Conservation (phyloP, 352 stramenopile species). For the Phytophthora europaea region DNA sequence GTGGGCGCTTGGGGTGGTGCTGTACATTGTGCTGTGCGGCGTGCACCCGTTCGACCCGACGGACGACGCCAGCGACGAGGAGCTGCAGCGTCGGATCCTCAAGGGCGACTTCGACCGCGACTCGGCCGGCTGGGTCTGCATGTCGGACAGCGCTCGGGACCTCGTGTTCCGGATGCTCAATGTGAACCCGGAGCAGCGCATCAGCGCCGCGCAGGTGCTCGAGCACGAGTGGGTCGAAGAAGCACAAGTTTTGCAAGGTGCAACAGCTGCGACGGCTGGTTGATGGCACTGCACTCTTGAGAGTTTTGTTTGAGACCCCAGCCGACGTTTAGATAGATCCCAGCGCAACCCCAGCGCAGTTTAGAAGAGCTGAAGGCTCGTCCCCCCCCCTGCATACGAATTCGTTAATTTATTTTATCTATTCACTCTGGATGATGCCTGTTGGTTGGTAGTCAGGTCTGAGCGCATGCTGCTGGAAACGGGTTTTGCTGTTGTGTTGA, state of each 20-base stretch:
- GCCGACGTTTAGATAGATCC: constrained; percentile 8
- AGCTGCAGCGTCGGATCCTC: constrained; percentile 52
- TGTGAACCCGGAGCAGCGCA: constrained; percentile 49
- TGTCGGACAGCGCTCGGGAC: constrained; percentile 53
- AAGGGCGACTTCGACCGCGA: constrained; percentile 49
- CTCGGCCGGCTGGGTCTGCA: constrained; percentile 41
- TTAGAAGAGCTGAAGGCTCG: constrained; percentile 43
- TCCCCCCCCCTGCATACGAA: constrained; percentile 12
- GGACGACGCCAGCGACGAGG: constrained; percentile 54
- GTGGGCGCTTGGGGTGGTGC: constrained; percentile 66
- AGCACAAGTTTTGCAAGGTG: constrained; percentile 5
- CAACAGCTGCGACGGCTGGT: background rate
- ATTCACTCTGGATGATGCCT: background rate
- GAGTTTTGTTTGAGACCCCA: constrained; percentile 23
- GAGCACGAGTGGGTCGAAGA: constrained; percentile 58
- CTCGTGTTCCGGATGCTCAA: constrained; percentile 57
- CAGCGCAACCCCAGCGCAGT: background rate
- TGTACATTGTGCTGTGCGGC: constrained; percentile 66
- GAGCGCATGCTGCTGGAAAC: too few species aligned
- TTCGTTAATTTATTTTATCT: constrained; percentile 28
- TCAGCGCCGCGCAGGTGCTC: constrained; percentile 59
- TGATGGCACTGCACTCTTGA: background rate
- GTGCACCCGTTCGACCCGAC: constrained; percentile 67
- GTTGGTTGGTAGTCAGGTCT: background rate
- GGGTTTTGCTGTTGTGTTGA: background rate